Evolutionary conservation across 352 stramenopile genomes (phyloP).

Genomic region (Globisporangium apiculatum): DNA sequence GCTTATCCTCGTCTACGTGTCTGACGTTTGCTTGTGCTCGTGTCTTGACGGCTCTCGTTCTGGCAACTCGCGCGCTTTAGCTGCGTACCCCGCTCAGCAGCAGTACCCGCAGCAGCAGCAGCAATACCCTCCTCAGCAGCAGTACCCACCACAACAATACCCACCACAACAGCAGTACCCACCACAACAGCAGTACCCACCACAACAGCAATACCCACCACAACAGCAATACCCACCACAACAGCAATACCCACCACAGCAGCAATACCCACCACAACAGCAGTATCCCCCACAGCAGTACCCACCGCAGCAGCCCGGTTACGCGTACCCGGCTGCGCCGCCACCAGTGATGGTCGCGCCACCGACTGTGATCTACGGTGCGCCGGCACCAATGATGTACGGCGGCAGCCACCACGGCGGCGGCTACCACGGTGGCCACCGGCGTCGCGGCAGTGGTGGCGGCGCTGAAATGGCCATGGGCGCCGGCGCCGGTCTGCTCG

Average conservation of each 20-base stretch:
- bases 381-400: constrained; percentile 12
- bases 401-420: neutral
- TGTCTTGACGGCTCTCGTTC: neutral
- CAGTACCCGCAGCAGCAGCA: constrained; percentile 5
- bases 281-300: constrained; percentile 4
- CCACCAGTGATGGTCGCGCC: constrained; percentile 20
- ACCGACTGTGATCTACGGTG: constrained; percentile 18
- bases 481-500: constrained; percentile 63
- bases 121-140: constrained; percentile 5
- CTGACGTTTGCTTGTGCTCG: neutral
- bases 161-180: constrained; percentile 2
- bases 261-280: constrained; percentile 7
- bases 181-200: too few relatives aligned
- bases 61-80: neutral
- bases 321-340: constrained; percentile 15
- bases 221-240: constrained; percentile 9
- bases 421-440: constrained; percentile 20
- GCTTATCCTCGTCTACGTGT: neutral
- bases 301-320: constrained; percentile 3
- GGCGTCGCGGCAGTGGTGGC: constrained; percentile 18
- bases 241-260: constrained; percentile 1
- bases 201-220: constrained; percentile 6
- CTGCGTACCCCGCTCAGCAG: neutral
- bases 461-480: constrained; percentile 52
- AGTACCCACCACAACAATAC: constrained; percentile 15